Percentiles rank a stretch among this genome's conserved stretches.
phyloP scores from a whole-genome alignment of 2,329 filamentous ascomycete genomes.

The Aspergillus sergii region DNA sequence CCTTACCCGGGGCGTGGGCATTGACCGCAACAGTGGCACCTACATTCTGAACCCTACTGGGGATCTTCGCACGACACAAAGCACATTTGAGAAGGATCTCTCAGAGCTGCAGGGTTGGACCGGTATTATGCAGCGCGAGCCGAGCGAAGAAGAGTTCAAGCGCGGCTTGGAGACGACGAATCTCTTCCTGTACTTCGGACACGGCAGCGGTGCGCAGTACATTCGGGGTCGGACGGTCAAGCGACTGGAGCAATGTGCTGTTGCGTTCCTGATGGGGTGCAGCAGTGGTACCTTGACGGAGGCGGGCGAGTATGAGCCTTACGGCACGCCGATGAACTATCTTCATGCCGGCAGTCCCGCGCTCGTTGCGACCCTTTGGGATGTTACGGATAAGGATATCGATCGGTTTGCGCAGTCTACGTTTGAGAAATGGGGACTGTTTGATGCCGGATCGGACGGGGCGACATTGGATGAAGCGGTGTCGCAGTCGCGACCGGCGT shows the following conservation, averaged over 20 bases:
- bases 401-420: constrained; percentile 82
- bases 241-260: constrained; percentile 74
- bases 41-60: constrained; percentile 89
- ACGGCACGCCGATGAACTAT: constrained; percentile 88
- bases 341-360: constrained; percentile 85
- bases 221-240: constrained; percentile 83
- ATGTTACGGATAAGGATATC: constrained; percentile 96
- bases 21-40: constrained; percentile 48
- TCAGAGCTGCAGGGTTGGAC: constrained; percentile 62
- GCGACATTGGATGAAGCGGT: constrained; percentile 79
- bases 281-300: constrained; percentile 80
- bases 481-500: constrained; percentile 71
- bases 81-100: constrained; percentile 70
- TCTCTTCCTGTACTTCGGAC: constrained; percentile 90
- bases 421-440: constrained; percentile 85
- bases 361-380: constrained; percentile 91
- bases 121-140: constrained; percentile 67
- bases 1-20: constrained; percentile 50
- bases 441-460: constrained; percentile 45
- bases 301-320: constrained; percentile 85
- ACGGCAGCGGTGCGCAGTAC: constrained; percentile 93
- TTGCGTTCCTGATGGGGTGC: constrained; percentile 91
- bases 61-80: constrained; percentile 79
- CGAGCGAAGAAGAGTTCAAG: constrained; percentile 78
- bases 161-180: constrained; percentile 65